phyloP scores from a whole-genome alignment of 208 protist genomes.

The Crithidia fasciculata region DNA sequence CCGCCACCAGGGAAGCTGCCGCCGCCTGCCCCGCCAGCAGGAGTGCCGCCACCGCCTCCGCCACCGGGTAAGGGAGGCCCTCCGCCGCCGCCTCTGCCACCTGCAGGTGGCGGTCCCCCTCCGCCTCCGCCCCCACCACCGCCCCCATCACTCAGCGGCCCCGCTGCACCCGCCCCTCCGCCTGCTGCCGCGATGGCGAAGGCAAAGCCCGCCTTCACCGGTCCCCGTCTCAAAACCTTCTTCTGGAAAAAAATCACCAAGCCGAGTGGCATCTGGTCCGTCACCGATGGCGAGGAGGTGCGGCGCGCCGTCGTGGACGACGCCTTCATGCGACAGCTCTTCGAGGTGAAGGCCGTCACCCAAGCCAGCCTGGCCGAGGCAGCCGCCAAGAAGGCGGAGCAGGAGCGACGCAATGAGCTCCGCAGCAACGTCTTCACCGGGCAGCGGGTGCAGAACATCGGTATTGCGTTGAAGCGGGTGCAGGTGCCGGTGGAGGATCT shows the following conservation, averaged over 20 bases:
- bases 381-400: constrained; percentile 18
- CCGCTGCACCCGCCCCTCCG: constrained; percentile 31
- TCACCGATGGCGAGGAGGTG: constrained; percentile 30
- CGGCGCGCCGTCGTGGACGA: constrained; percentile 50
- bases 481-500: constrained; percentile 51
- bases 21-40: constrained; percentile 6
- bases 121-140: constrained; percentile 9
- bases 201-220: constrained; percentile 32
- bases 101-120: neutral
- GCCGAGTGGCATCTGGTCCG: constrained; percentile 67
- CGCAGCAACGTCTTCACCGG: constrained; percentile 58
- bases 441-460: constrained; percentile 81
- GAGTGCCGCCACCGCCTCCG: constrained; percentile 20
- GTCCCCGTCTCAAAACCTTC: constrained; percentile 75
- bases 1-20: constrained; percentile 3
- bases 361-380: constrained; percentile 12
- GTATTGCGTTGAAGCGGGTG: constrained; percentile 72
- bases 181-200: constrained; percentile 23
- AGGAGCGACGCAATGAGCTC: constrained; percentile 32
- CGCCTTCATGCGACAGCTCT: constrained; percentile 62
- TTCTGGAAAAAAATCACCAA: constrained; percentile 83
- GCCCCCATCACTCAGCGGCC: constrained; percentile 5
- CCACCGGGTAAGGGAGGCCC: constrained; percentile 22
- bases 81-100: constrained; percentile 29
- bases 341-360: constrained; percentile 47